Conservation (phyloP, 495 filamentous ascomycete genomes). For the Neurospora africana region DNA sequence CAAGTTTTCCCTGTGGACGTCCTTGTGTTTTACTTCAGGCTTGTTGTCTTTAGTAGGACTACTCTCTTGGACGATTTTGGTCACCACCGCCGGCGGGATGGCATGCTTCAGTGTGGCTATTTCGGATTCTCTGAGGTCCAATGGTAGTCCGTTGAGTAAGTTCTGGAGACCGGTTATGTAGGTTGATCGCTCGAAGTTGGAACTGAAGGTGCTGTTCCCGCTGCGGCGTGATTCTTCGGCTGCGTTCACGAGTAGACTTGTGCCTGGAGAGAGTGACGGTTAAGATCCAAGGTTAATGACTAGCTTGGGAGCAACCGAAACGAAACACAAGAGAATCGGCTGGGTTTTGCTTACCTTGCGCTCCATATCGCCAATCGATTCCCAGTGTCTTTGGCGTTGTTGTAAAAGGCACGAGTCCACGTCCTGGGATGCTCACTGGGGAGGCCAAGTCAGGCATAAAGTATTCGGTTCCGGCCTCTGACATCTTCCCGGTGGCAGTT, state of each 20-base stretch:
- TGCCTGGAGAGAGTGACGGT: conserved; percentile 1
- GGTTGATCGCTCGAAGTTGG: conserved; percentile 46
- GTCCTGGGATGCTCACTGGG: neutral
- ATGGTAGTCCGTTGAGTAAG: conserved; percentile 54
- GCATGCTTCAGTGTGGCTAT: conserved; percentile 32
- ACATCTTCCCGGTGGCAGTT: neutral
- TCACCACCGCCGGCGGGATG: conserved; percentile 26
- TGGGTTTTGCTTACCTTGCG: conserved; percentile 17
- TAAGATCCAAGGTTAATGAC: neutral
- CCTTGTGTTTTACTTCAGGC: neutral
- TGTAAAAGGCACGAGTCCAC: neutral
- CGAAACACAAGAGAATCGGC: neutral
- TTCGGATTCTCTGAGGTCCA: conserved; percentile 42
- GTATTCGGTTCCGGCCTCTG: neutral
- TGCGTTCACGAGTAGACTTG: conserved; percentile 10
- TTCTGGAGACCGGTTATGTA: conserved; percentile 59
- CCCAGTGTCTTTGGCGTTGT: neutral
- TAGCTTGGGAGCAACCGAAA: neutral
- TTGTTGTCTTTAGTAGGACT: neutral
- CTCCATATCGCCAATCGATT: conserved; percentile 21
- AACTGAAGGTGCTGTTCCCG: conserved; percentile 5
- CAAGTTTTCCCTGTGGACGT: neutral
- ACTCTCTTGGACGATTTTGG: neutral
- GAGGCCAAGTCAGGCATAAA: neutral
- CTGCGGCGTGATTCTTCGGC: neutral